Percentiles rank a stretch among this genome's conserved stretches.
Conservation (phyloP, 129 eudicot genomes). For the Pseudognaphalium luteoalbum region DNA sequence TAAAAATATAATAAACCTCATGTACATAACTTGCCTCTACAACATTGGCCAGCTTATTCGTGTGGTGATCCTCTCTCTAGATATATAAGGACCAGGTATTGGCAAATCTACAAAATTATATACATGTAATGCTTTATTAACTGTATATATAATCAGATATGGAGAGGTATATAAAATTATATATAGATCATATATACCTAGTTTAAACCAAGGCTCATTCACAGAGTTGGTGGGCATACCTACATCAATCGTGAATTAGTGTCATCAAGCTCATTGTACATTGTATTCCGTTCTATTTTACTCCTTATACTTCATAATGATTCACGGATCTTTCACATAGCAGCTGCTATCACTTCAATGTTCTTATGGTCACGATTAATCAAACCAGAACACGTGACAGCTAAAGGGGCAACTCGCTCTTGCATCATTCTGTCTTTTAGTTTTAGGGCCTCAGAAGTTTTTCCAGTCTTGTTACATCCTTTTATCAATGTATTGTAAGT, state of each 20-base stretch:
- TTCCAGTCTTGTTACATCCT: conserved; percentile 53
- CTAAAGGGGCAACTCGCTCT: conserved; percentile 53
- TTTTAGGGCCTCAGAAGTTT: conserved; percentile 44
- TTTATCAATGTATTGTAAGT: conserved; percentile 69
- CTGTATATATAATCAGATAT: background rate
- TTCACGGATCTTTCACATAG: conserved; percentile 27
- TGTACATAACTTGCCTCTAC: conserved; percentile 4
- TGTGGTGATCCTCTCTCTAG: background rate
- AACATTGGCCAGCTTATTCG: conserved; percentile 2
- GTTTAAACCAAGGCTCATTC: background rate
- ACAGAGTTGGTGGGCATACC: conserved; percentile 21
- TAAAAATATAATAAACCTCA: background rate
- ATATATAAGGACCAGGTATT: background rate
- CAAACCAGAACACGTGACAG: conserved; percentile 44
- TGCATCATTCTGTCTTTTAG: conserved; percentile 64
- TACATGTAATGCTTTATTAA: background rate
- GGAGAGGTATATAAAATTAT: background rate
- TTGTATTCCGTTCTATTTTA: conserved; percentile 10
- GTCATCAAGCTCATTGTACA: conserved; percentile 17
- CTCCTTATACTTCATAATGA: conserved; percentile 6
- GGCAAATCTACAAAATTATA: background rate
- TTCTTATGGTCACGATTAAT: conserved; percentile 36
- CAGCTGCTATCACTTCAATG: conserved; percentile 42
- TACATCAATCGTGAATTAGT: conserved; percentile 1
- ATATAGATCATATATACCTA: background rate